A percentile compares a stretch with the other conserved stretches of the same genome.
These are phyloP conservation scores for Drosera capensis DNA, from an alignment of 148 eudicot species.

Conservation along the genomic window DNA sequence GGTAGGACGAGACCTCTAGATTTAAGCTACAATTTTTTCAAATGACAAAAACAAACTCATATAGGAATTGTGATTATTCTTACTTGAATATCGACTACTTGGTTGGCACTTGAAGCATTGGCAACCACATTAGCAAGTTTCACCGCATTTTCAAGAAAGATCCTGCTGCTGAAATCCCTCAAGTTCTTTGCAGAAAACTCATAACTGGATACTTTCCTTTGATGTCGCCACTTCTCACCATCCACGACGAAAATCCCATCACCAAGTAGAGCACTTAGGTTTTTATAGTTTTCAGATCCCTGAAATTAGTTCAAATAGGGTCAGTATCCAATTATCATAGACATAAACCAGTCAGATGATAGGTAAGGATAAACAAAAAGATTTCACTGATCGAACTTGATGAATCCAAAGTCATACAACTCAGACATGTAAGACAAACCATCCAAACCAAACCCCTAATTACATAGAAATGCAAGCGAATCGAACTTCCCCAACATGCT, in stretches of 20 bases:
- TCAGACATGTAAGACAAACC: too few relatives aligned
- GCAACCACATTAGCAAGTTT: conserved; percentile 48
- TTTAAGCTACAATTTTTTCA: neutral
- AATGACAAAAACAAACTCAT: neutral
- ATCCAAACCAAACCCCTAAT: too few relatives aligned
- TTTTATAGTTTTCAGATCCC: conserved; percentile 33
- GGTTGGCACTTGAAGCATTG: conserved; percentile 25
- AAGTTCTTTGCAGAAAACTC: conserved; percentile 54
- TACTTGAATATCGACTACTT: conserved; percentile 49
- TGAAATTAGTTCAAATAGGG: conserved; percentile 10
- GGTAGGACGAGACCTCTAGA: too few relatives aligned
- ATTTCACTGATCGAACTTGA: too few relatives aligned
- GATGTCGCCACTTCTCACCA: conserved; percentile 61
- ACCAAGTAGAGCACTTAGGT: conserved; percentile 42
- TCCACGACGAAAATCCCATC: conserved; percentile 74
- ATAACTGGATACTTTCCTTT: conserved; percentile 55
- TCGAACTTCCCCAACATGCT: too few relatives aligned
- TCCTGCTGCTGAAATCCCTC: conserved; percentile 47
- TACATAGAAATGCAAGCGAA: too few relatives aligned
- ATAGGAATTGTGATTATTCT: conserved; percentile 1
- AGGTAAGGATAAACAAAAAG: neutral
- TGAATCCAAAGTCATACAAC: too few relatives aligned
- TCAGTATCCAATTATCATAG: too few relatives aligned
- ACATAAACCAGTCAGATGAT: too few relatives aligned
- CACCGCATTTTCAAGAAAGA: conserved; percentile 33